Percentiles rank a stretch among this genome's conserved stretches.
These are phyloP conservation scores for Raffaelea albimanens DNA, from an alignment of 2,329 filamentous ascomycete genomes.

Conservation along the genomic window DNA sequence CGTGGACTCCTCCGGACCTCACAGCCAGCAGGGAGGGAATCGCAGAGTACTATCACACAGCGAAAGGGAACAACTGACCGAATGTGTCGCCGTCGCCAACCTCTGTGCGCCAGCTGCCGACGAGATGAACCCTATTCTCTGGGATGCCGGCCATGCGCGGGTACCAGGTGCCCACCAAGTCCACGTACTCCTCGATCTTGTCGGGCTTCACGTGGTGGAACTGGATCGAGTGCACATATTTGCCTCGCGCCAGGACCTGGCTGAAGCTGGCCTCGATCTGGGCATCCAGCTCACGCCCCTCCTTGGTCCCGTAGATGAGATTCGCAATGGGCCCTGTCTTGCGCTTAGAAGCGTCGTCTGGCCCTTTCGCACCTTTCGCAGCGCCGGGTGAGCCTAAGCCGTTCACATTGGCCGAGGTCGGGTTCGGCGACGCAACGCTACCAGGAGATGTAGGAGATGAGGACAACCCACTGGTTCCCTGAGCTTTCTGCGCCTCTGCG, in stretches of 20 bases:
- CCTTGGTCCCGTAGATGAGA: constrained; percentile 93
- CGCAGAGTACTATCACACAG: background rate
- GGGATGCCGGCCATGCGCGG: constrained; percentile 75
- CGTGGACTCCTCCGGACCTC: no score
- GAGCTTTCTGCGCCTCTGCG: constrained; percentile 66
- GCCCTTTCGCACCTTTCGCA: constrained; percentile 39
- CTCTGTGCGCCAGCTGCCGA: constrained; percentile 96
- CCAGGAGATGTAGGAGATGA: constrained; percentile 3
- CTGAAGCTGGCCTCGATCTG: constrained; percentile 96
- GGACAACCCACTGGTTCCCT: constrained; percentile 69
- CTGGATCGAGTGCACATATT: constrained; percentile 97
- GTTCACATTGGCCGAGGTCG: constrained; percentile 21
- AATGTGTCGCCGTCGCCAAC: constrained; percentile 97
- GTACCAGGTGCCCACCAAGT: constrained; percentile 86
- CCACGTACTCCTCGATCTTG: constrained; percentile 88
- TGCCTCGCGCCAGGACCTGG: constrained; percentile 86
- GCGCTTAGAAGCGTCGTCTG: constrained; percentile 51
- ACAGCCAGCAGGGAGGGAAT: background rate
- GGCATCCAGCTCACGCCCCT: constrained; percentile 85
- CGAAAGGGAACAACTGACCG: constrained; percentile 40
- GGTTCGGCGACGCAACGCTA: background rate
- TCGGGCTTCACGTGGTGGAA: constrained; percentile 94
- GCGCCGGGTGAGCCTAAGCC: constrained; percentile 53
- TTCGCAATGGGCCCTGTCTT: constrained; percentile 68
- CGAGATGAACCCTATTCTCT: constrained; percentile 89